Conservation (phyloP, 108 stramenopile genomes). For the Skeletonema marinoi region DNA sequence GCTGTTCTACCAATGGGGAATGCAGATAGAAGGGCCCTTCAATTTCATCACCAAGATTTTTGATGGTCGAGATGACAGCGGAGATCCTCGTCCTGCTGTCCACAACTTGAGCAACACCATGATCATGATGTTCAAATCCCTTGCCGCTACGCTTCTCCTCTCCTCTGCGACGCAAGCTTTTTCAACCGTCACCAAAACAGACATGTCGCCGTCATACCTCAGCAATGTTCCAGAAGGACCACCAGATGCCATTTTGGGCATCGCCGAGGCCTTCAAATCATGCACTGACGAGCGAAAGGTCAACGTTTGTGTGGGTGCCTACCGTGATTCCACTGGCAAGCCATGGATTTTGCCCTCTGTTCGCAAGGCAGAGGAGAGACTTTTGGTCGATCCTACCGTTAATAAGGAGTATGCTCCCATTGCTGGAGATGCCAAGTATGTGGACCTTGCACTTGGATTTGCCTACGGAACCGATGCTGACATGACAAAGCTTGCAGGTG, state of each 20-base stretch:
- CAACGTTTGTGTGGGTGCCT: slow-evolving; percentile 95
- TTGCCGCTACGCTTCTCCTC: neutral
- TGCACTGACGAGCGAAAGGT: slow-evolving; percentile 85
- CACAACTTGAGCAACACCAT: neutral
- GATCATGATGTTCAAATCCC: neutral
- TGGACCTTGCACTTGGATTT: slow-evolving; percentile 86
- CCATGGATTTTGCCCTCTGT: slow-evolving; percentile 96
- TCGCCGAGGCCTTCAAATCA: slow-evolving; percentile 93
- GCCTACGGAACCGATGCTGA: slow-evolving; percentile 87
- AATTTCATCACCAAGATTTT: too few species aligned
- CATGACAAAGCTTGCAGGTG: slow-evolving; percentile 80
- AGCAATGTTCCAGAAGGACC: slow-evolving; percentile 83
- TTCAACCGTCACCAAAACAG: slow-evolving; percentile 3
- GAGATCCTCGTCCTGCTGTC: too few species aligned
- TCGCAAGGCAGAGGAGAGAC: slow-evolving; percentile 80
- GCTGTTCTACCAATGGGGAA: neutral
- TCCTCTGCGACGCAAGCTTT: slow-evolving; percentile 24
- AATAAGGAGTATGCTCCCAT: slow-evolving; percentile 98
- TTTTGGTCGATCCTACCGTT: slow-evolving; percentile 62
- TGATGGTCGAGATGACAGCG: too few species aligned
- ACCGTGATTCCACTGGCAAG: slow-evolving; percentile 89
- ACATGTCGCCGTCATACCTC: slow-evolving; percentile 31
- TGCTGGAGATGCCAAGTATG: slow-evolving; percentile 86
- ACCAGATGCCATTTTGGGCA: slow-evolving; percentile 97
- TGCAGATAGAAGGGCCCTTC: too few species aligned